These are phyloP conservation scores for Alternaria triticina DNA, from an alignment of 2,329 filamentous ascomycete species.

Conservation along the genomic window DNA sequence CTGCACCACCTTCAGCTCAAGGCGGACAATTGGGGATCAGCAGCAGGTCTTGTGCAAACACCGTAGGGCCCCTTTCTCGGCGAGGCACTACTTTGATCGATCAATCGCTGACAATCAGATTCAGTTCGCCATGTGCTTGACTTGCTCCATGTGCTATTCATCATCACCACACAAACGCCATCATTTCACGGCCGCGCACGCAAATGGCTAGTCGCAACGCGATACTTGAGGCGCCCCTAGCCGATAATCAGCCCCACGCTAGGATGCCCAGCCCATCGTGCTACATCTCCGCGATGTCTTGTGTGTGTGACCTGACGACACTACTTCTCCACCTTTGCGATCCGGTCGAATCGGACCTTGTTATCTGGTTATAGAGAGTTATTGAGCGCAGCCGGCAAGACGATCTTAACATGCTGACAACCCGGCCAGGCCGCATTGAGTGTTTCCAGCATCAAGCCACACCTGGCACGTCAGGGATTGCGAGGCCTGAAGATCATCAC, in stretches of 20 bases:
- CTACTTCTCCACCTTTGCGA: conserved; percentile 2
- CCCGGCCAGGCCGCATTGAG: conserved; percentile 28
- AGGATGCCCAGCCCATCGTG: conserved; percentile 24
- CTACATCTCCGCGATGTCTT: conserved; percentile 25
- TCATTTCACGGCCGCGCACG: conserved; percentile 32
- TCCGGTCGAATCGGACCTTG: conserved; percentile 8
- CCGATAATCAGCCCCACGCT: conserved; percentile 38
- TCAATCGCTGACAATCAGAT: conserved; percentile 29
- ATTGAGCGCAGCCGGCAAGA: conserved; percentile 1
- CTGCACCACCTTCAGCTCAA: conserved; percentile 25
- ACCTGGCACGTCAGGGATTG: conserved; percentile 30
- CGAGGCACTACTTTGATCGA: conserved; percentile 35
- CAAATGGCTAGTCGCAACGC: conserved; percentile 32
- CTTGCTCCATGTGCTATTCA: conserved; percentile 34
- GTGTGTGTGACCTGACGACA: conserved; percentile 26
- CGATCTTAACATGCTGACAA: conserved; percentile 17
- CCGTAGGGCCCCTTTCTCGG: conserved; percentile 14
- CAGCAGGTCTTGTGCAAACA: conserved; percentile 15
- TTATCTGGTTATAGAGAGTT: conserved; percentile 10
- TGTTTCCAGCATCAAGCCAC: conserved; percentile 41
- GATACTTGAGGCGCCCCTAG: conserved; percentile 33
- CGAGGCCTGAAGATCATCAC: conserved; percentile 36
- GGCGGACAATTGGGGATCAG: conserved; percentile 32
- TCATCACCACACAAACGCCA: conserved; percentile 38
- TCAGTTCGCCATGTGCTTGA: conserved; percentile 22